Evolutionary conservation across 176 grass and related monocot genomes (phyloP).

Genomic region (Puya raimondii): DNA sequence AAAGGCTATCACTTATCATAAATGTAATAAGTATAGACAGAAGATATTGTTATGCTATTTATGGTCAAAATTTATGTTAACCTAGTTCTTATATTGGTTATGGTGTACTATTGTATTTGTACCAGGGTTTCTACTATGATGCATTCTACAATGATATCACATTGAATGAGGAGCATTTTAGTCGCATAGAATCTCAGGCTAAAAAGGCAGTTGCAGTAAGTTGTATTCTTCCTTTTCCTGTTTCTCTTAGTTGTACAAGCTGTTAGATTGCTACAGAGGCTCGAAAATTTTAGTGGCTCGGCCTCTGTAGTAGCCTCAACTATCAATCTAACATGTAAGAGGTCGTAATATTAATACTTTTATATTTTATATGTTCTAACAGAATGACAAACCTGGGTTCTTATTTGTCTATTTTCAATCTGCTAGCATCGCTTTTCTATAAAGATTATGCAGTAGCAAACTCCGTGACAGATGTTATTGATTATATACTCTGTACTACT

Average conservation of each 20-base stretch:
- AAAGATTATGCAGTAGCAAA: background rate
- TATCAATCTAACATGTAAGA: background rate
- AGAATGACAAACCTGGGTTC: background rate
- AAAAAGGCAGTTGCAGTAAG: slow-evolving; percentile 83
- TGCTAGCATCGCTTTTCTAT: background rate
- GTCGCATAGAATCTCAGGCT: slow-evolving; percentile 64
- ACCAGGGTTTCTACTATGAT: slow-evolving; percentile 97
- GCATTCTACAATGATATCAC: slow-evolving; percentile 76
- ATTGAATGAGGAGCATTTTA: slow-evolving; percentile 83
- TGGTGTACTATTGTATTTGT: slow-evolving; percentile 4
- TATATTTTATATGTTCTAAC: background rate
- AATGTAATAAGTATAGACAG: background rate
- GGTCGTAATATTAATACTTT: background rate
- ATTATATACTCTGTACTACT: background rate
- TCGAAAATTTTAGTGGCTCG: no score
- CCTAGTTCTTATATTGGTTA: background rate
- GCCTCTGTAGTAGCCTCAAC: background rate
- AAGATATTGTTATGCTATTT: background rate
- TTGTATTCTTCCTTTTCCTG: background rate
- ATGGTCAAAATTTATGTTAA: background rate
- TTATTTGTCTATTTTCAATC: background rate
- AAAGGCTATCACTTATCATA: background rate
- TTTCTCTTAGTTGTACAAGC: background rate
- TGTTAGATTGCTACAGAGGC: no score
- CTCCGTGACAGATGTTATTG: background rate